Percentiles rank a stretch among this genome's conserved stretches.
phyloP scores from a whole-genome alignment of 257 asterid genomes.

The Solanum commersonii region DNA sequence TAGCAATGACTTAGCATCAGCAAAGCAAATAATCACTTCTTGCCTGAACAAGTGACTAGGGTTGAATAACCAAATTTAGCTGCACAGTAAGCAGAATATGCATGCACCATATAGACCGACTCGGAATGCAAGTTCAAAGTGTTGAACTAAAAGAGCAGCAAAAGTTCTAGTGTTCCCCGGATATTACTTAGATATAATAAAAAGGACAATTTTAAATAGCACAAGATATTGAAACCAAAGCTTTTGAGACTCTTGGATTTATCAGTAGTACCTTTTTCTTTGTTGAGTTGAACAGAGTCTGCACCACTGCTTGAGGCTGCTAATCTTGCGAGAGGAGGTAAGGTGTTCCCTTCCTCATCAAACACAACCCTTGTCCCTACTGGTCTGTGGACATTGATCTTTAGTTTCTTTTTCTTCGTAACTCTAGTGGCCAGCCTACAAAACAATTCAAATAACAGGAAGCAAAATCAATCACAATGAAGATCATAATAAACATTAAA shows the following conservation, averaged over 20 bases:
- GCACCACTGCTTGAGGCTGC: constrained; percentile 29
- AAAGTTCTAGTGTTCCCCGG: neutral
- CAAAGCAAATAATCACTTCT: neutral
- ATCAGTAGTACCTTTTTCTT: constrained; percentile 47
- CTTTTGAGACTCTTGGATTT: neutral
- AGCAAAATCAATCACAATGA: neutral
- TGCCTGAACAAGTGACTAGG: neutral
- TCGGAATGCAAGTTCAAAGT: neutral
- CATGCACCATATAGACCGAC: neutral
- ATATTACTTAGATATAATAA: neutral
- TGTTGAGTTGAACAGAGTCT: constrained; percentile 48
- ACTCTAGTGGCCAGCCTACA: constrained; percentile 61
- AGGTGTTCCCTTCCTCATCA: constrained; percentile 87
- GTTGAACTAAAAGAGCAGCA: neutral
- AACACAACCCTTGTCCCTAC: constrained; percentile 87
- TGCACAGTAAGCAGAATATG: neutral
- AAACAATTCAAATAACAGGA: neutral
- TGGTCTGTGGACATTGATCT: constrained; percentile 85
- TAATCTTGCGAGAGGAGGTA: constrained; percentile 74
- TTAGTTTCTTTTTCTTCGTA: constrained; percentile 80
- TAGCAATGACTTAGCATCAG: neutral
- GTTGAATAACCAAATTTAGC: neutral
- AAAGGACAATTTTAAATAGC: neutral
- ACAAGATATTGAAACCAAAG: neutral
- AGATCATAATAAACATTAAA: neutral